Base-by-base conservation (phyloP, 176 grass and related monocot species). In the Tillandsia fasciculata region DNA sequence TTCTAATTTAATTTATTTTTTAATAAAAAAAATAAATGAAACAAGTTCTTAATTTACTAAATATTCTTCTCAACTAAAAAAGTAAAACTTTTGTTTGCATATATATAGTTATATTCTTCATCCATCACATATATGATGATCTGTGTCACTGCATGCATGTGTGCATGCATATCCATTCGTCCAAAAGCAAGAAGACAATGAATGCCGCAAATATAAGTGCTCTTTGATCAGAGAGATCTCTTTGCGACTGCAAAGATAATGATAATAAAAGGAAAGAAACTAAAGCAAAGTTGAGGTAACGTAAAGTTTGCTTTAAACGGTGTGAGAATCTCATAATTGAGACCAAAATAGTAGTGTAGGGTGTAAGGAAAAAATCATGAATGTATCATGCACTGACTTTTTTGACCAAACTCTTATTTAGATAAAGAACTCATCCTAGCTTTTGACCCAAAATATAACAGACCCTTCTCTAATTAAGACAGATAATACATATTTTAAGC, bases 221-320 rank as follows among this genome's bases (percentile, higher is more conserved):
- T 67, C 65, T 67, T 22, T 49, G 18, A 67, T 67, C 33, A 6
- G 33, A 42, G 33, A 42, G 33, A 42, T 42, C 65, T 67, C 65
- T 67, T 22, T 20, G 18, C 15, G 48, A 5, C 33, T 49, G 18
- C 65, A 49, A 49, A 49, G 65, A 48, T 49, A 67, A 28, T 15
- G 50, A 71, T 71, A 28, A 67, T 20, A 26, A 70, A 71, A 57
- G 50, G 11, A 1, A 14, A 54, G 9, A 53, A 71, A 15, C 14
- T 48, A 67, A 67, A 8, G 11, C 50, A 71, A 56, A 57, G 69
- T 11, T 71, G 69, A 53, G 8, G 69, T n/a, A 71, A 71, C 26
- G 18, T 71, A 56, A 56, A 53, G 69, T 22, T 11, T 50, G 22
- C 26, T 71, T 56, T 5, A 53, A 71, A 54, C 12, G 51, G 18